A percentile compares a stretch with the other conserved stretches of the same genome.
phyloP scores from a whole-genome alignment of 352 stramenopile species.

The Stramenopiles sp. region DNA sequence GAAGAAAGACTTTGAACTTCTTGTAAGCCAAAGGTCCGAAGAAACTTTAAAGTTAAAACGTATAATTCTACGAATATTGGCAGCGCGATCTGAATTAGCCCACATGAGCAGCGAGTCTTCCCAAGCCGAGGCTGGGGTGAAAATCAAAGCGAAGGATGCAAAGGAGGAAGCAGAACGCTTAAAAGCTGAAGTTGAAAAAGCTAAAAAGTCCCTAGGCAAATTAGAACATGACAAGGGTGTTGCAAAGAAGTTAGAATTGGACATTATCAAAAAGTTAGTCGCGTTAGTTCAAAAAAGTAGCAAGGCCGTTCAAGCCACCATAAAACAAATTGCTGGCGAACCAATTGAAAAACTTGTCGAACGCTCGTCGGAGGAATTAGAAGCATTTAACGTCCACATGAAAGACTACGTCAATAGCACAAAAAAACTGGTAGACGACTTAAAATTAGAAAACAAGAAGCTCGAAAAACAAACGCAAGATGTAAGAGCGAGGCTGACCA shows the following conservation, averaged over 20 bases:
- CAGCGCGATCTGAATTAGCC: background rate
- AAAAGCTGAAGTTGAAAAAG: background rate
- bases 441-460: constrained; percentile 11
- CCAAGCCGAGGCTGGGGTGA: background rate
- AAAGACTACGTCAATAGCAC: background rate
- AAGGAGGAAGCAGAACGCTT: background rate
- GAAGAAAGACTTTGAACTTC: background rate
- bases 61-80: background rate
- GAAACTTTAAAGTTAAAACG: background rate
- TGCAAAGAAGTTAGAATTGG: background rate
- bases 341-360: background rate
- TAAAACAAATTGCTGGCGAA: background rate
- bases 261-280: background rate
- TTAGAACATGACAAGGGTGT: background rate
- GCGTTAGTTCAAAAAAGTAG: background rate
- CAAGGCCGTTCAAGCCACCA: background rate
- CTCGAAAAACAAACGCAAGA: no score
- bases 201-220: background rate
- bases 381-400: background rate
- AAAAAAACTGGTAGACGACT: constrained; percentile 11
- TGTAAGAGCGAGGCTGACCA: no score
- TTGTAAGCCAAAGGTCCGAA: background rate
- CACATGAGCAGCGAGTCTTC: constrained; percentile 4
- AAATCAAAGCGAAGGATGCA: constrained; percentile 1
- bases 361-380: background rate